Evolutionary conservation across 2,329 filamentous ascomycete species (phyloP).

Genomic region (Pseudocercospora ulei): DNA sequence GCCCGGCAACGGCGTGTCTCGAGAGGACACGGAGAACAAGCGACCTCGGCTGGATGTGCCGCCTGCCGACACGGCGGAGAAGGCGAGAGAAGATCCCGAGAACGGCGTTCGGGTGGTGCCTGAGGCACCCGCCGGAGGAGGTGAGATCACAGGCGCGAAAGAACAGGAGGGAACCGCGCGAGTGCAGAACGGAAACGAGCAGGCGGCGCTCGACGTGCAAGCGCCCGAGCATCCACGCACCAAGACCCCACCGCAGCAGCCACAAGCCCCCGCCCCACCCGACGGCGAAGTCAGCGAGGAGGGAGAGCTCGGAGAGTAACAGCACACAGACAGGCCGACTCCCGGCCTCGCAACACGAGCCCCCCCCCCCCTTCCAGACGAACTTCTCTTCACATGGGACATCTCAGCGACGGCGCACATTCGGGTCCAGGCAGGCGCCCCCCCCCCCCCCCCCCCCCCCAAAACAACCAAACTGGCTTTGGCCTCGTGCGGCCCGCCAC

Average conservation of each 20-base stretch:
- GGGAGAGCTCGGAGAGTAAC: slow-evolving; percentile 42
- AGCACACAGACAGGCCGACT: neutral
- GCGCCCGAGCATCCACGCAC: slow-evolving; percentile 4
- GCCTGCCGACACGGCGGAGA: slow-evolving; percentile 3
- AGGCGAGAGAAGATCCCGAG: slow-evolving; percentile 9
- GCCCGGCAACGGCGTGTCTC: slow-evolving; percentile 15
- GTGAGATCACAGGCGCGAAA: slow-evolving; percentile 14
- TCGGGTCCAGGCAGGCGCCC: no score
- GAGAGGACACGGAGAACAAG: slow-evolving; percentile 24
- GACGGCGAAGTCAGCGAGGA: slow-evolving; percentile 39
- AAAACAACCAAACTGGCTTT: no score
- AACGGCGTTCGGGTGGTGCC: slow-evolving; percentile 12
- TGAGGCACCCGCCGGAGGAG: slow-evolving; percentile 10
- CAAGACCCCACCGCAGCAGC: slow-evolving; percentile 9
- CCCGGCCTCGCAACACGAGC: neutral
- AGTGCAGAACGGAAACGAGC: slow-evolving; percentile 26
- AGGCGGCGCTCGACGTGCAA: slow-evolving; percentile 23
- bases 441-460: no score
- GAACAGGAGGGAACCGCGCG: slow-evolving; percentile 26
- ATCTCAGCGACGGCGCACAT: no score
- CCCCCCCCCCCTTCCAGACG: no score
- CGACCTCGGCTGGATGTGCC: slow-evolving; percentile 16
- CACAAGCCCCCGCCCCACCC: slow-evolving; percentile 15
- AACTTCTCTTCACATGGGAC: no score
- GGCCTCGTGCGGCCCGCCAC: no score